Evolutionary conservation across 2,329 filamentous ascomycete species (phyloP).

Genomic region (Calonectria pauciramosa): DNA sequence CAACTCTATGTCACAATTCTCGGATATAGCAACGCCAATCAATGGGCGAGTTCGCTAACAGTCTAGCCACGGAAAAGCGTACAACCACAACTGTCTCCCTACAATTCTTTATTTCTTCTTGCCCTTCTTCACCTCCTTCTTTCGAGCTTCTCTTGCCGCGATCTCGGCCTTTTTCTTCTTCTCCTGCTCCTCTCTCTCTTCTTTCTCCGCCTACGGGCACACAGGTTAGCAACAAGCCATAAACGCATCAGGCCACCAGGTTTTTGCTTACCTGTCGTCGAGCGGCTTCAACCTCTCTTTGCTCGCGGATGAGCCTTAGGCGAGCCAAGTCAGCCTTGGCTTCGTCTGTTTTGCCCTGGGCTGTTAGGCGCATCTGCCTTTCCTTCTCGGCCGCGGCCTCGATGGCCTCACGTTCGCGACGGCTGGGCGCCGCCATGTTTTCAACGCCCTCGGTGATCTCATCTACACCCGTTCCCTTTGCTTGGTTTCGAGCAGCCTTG

Average conservation of each 20-base stretch:
- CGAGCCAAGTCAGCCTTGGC: constrained; percentile 90
- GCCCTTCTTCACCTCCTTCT: constrained; percentile 67
- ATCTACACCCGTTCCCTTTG: constrained; percentile 57
- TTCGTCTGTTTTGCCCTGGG: constrained; percentile 96
- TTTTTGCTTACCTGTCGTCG: constrained; percentile 77
- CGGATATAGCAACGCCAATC: background rate
- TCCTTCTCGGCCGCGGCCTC: constrained; percentile 92
- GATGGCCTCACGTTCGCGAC: constrained; percentile 78
- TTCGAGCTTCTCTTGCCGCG: constrained; percentile 66
- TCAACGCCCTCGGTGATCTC: constrained; percentile 68
- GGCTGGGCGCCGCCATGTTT: constrained; percentile 63
- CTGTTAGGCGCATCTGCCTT: constrained; percentile 90
- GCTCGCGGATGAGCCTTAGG: constrained; percentile 84
- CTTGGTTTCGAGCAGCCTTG: constrained; percentile 76
- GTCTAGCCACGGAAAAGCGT: constrained; percentile 8
- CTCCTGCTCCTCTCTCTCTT: constrained; percentile 68
- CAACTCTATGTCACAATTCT: constrained; percentile 6
- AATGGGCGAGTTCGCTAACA: constrained; percentile 11
- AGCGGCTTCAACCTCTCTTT: constrained; percentile 85
- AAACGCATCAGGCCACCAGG: background rate
- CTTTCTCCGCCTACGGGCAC: constrained; percentile 66
- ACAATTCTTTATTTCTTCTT: constrained; percentile 59
- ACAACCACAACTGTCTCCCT: background rate
- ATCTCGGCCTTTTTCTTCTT: constrained; percentile 63
- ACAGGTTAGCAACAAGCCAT: constrained; percentile 39